Base-by-base conservation (phyloP, 2,329 filamentous ascomycete genomes). In the Aotearoamyces nothofagi region DNA sequence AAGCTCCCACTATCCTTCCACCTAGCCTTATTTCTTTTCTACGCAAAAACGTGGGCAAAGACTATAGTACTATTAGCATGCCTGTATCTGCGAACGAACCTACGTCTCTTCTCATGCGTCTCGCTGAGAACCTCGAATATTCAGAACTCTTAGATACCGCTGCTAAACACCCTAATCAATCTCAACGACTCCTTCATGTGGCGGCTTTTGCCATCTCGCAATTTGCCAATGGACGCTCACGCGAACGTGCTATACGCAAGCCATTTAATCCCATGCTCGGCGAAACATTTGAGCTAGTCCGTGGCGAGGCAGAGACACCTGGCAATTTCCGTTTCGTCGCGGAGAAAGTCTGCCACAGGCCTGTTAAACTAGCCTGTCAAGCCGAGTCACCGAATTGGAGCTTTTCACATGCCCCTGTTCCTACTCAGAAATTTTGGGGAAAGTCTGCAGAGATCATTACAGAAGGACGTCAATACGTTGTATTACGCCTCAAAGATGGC, bases 391-490 rank as follows among this genome's bases (percentile, higher is more conserved):
- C 72, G 22, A 61, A 69, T 33, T 98, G 90, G 90, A 83, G 78
- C 3, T 76, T 93, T 36, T 66, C 81, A 1, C 90, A 96, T 49
- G 81, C 78, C 4, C 82, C 90, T 0, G 76, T 79, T 32, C 90
- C 90, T 0, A 78, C 78, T 13, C 87, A 98, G 49, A 96, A 96
- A 50, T 98, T 98, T 58, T 96, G 90, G 90, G 90, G 90, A 32
- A 96, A 96, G 59, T 87, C 78, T 31, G 83, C 83, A 3, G 90
- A 98, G 53, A 72, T 98, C 37, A 90, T 81, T 35, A 96, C 84
- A 0, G 87, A 94, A 31, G 90, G 90, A 3, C 78, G 82, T 15
- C 75, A 83, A 3, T 71, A 86, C 27, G 63, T 94, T 22, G 71
- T 75, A 22, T 58, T 98, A 15, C 75, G 66, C 15, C 49, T 75